Evolutionary conservation across 495 filamentous ascomycete genomes (phyloP), one percentile per base, ranked within the genome.

Genomic region (Trichocladium uniseriatum): DNA sequence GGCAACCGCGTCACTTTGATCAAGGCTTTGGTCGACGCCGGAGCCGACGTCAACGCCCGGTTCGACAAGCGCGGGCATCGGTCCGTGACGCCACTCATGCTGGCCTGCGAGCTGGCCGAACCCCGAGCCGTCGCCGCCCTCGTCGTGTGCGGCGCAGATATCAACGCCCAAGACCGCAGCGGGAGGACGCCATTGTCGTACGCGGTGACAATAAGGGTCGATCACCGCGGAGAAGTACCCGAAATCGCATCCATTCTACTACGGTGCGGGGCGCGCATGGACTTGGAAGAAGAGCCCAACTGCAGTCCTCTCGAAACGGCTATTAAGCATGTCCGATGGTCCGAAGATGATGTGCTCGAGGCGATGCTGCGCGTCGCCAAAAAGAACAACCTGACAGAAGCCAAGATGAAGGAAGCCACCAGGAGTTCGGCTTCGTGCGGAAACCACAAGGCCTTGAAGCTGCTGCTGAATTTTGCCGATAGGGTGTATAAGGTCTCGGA

Each of bases 31-130:
- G 46, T 54, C n/a, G 54, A 56, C 11, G 47, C 48, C 20, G 60
- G 60, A 21, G 60, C 54, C 18, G 45, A 59, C 15, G 52, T 59
- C 3, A 53, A 62, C 15, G 56, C 60, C 11, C 57, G 44, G 8
- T 59, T 59, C 22, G 49, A 62, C 49, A 56, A 59, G 41, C 52
- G 52, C 28, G 40, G 46, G 29, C 51, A 57, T 31, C 56, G 49
- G 7, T 28, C 43, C n/a, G 53, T 39, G 19, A 59, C 59, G 1
- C 40, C 56, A 19, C 48, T 62, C 9, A 62, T 62, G 59, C 38
- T 62, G 11, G 59, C 59, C n/a, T 59, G 56, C 41, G 56, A 62
- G 43, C 48, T 57, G 22, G 56, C 53, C 14, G 56, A 56, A 27
- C 55, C 59, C 5, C 53, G 54, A 1, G 54, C 49, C 1, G 56